phyloP scores from a whole-genome alignment of 176 grass and related monocot genomes.

The Juncus inflexus region DNA sequence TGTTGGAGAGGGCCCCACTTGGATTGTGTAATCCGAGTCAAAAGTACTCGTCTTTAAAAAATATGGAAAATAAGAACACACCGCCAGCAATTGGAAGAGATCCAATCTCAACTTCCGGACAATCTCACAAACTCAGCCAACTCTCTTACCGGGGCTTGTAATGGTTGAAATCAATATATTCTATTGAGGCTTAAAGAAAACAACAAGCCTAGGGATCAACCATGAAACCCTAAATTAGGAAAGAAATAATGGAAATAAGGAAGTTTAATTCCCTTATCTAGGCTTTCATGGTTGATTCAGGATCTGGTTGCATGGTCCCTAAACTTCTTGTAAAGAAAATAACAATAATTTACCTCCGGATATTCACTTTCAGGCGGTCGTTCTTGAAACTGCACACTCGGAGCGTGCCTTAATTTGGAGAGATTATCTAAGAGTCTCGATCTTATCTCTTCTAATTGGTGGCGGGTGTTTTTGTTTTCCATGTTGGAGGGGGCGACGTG shows the following conservation, averaged over 20 bases:
- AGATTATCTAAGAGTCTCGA: conserved; percentile 78
- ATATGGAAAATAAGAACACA: too few relatives aligned
- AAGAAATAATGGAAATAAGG: neutral
- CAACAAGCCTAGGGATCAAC: neutral
- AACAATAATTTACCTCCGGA: conserved; percentile 55
- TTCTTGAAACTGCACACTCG: conserved; percentile 94
- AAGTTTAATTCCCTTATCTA: too few relatives aligned
- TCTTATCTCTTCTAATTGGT: conserved; percentile 70
- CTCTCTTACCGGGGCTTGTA: neutral
- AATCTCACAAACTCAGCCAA: too few relatives aligned
- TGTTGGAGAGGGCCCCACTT: conserved; percentile 90
- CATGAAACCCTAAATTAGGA: too few relatives aligned
- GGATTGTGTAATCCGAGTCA: too few relatives aligned
- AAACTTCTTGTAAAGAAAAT: neutral
- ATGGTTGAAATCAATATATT: conserved; percentile 1
- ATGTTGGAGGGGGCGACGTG: conserved; percentile 90
- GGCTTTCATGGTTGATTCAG: too few relatives aligned
- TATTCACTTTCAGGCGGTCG: conserved; percentile 63
- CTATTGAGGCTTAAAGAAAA: conserved; percentile 6
- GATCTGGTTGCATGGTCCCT: too few relatives aligned
- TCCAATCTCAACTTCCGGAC: too few relatives aligned
- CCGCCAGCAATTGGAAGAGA: too few relatives aligned
- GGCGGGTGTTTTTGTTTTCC: conserved; percentile 85
- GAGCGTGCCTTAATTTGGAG: conserved; percentile 79
- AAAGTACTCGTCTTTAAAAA: too few relatives aligned